Conservation (phyloP, 192 early-diverging fungal species). For the Backusella westeae region DNA sequence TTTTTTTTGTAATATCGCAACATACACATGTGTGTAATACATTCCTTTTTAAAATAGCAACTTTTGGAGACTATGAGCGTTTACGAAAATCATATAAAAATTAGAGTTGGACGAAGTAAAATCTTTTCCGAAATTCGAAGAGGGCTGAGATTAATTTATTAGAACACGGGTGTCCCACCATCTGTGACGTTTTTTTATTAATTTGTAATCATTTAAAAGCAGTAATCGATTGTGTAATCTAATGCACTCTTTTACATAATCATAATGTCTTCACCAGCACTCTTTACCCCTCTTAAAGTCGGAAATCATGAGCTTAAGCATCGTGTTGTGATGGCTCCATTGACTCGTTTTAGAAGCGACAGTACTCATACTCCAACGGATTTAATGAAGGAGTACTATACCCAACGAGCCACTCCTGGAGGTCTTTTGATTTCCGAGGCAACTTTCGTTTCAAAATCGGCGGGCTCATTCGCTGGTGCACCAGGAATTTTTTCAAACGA, state of each 20-base stretch:
- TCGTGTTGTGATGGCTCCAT: constrained; percentile 22
- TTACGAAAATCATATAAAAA: neutral
- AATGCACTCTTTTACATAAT: neutral
- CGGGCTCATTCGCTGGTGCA: constrained; percentile 12
- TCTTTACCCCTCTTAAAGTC: constrained; percentile 24
- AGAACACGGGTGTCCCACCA: neutral
- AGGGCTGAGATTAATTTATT: too few relatives aligned
- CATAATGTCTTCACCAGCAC: constrained; percentile 2
- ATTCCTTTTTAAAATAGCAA: neutral
- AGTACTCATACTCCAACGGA: neutral
- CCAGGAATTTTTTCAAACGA: constrained; percentile 37
- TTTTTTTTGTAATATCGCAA: neutral
- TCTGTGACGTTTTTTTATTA: too few relatives aligned
- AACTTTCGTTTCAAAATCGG: constrained; percentile 8
- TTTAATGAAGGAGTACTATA: constrained; percentile 20
- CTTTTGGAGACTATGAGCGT: neutral
- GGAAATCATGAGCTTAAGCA: constrained; percentile 16
- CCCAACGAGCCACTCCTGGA: constrained; percentile 16
- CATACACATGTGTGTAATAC: neutral
- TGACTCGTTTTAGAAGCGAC: constrained; percentile 16
- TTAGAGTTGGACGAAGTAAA: neutral
- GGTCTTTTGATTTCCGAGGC: constrained; percentile 28
- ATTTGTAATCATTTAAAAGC: neutral
- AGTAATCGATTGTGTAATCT: neutral
- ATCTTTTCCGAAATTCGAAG: neutral